A percentile compares a stretch with the other conserved stretches of the same genome.
These are phyloP conservation scores for Byssochlamys sp. DNA, from an alignment of 2,329 filamentous ascomycete species.

Conservation along the genomic window DNA sequence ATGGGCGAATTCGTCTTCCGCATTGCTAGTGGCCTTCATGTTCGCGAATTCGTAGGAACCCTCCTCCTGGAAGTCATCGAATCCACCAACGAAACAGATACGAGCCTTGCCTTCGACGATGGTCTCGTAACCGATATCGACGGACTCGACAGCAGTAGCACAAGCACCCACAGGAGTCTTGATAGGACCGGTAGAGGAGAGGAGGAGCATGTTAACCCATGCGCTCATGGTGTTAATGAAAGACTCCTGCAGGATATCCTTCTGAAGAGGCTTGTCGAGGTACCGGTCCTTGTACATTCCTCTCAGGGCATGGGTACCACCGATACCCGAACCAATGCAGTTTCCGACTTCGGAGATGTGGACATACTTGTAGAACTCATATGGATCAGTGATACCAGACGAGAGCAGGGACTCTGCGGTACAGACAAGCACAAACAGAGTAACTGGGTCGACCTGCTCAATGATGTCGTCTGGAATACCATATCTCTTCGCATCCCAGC, in stretches of 20 bases:
- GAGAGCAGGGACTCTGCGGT: slow-evolving; percentile 84
- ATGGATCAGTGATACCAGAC: slow-evolving; percentile 93
- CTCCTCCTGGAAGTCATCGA: slow-evolving; percentile 98
- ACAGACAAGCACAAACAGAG: slow-evolving; percentile 86
- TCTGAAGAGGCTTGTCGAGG: slow-evolving; percentile 93
- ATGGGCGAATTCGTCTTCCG: slow-evolving; percentile 89
- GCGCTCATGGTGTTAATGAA: slow-evolving; percentile 99
- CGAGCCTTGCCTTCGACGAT: slow-evolving; percentile 97
- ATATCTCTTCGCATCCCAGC: slow-evolving; percentile 93
- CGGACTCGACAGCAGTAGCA: slow-evolving; percentile 90
- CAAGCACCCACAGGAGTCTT: slow-evolving; percentile 97
- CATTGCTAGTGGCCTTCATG: slow-evolving; percentile 99
- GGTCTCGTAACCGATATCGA: slow-evolving; percentile 96
- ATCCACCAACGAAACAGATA: slow-evolving; percentile 93
- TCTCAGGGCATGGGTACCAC: slow-evolving; percentile 80
- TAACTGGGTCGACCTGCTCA: slow-evolving; percentile 91
- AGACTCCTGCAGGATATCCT: slow-evolving; percentile 96
- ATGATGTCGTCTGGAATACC: slow-evolving; percentile 97
- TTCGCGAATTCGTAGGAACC: slow-evolving; percentile 99
- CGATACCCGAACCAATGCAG: slow-evolving; percentile 96
- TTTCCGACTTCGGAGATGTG: slow-evolving; percentile 97
- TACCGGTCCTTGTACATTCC: slow-evolving; percentile 98
- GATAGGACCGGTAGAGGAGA: slow-evolving; percentile 95
- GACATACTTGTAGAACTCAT: slow-evolving; percentile 99
- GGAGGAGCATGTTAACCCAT: slow-evolving; percentile 97